These are phyloP conservation scores for Cryphonectria naterciae DNA, from an alignment of 2,329 filamentous ascomycete species.

Conservation along the genomic window DNA sequence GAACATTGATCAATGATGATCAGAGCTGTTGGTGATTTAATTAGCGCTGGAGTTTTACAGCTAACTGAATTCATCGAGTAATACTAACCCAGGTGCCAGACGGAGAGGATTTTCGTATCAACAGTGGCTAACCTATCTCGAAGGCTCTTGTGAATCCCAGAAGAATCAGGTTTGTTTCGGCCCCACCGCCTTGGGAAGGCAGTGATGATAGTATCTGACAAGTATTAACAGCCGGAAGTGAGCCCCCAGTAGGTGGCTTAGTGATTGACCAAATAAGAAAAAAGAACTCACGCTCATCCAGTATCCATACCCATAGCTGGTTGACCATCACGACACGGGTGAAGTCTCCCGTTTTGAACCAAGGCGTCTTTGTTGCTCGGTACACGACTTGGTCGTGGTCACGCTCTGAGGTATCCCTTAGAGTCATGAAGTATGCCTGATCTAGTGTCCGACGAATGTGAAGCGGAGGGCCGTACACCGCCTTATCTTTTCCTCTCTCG, in stretches of 20 bases:
- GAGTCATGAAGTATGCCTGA: slow-evolving; percentile 23
- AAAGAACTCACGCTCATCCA: slow-evolving; percentile 18
- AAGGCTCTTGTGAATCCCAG: slow-evolving; percentile 25
- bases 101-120: slow-evolving; percentile 13
- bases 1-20: slow-evolving; percentile 28
- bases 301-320: slow-evolving; percentile 24
- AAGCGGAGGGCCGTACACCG: not conserved
- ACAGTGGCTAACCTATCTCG: not conserved
- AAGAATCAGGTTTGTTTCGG: slow-evolving; percentile 22
- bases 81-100: slow-evolving; percentile 23
- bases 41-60: too few species aligned
- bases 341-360: not conserved
- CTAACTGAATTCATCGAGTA: too few species aligned
- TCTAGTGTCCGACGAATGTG: slow-evolving; percentile 24
- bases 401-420: slow-evolving; percentile 20
- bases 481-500: not conserved
- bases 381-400: slow-evolving; percentile 25
- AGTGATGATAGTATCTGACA: slow-evolving; percentile 23
- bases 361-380: slow-evolving; percentile 11
- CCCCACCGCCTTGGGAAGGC: slow-evolving; percentile 23
- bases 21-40: not conserved
- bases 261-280: not conserved
- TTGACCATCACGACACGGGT: slow-evolving; percentile 25
- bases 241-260: not conserved
- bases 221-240: not conserved